A percentile compares a stretch with the other conserved stretches of the same genome.
Conservation (phyloP, 352 stramenopile species). For the Hyphochytrium catenoides region DNA sequence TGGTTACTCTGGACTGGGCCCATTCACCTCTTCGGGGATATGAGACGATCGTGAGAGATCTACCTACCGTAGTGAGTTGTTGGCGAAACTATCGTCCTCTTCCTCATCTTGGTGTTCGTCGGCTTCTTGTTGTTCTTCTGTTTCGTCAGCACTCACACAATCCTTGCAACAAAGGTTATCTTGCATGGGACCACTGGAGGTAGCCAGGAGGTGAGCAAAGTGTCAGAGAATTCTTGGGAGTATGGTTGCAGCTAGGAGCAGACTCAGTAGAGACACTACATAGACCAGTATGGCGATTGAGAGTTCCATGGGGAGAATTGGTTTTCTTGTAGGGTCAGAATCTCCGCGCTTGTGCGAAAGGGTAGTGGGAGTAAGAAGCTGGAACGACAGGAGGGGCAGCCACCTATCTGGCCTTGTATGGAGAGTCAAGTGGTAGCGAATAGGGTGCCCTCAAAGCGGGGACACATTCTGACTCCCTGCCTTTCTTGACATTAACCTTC, state of each 20-base stretch:
- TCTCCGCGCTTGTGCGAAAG: background rate
- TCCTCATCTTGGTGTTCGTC: slow-evolving; percentile 12
- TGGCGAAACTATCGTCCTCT: slow-evolving; percentile 9
- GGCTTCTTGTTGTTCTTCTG: too few relatives aligned
- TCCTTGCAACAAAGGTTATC: slow-evolving; percentile 19
- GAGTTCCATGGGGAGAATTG: too few relatives aligned
- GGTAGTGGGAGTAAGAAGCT: background rate
- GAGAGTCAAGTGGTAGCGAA: slow-evolving; percentile 1
- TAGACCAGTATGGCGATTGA: too few relatives aligned
- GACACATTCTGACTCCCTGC: slow-evolving; percentile 1
- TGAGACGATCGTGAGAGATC: slow-evolving; percentile 1
- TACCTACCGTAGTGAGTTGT: too few relatives aligned
- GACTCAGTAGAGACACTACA: too few relatives aligned
- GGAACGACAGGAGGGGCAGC: background rate
- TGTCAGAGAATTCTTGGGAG: too few relatives aligned
- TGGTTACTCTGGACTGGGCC: slow-evolving; percentile 44
- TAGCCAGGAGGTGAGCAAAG: slow-evolving; percentile 14
- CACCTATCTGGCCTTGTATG: slow-evolving; percentile 2
- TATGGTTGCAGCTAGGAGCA: too few relatives aligned
- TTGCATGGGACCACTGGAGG: slow-evolving; percentile 28
- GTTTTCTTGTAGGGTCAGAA: too few relatives aligned
- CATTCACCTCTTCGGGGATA: slow-evolving; percentile 9
- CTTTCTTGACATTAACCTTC: background rate
- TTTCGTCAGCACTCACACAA: too few relatives aligned
- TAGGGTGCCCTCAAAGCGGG: too few relatives aligned